These are phyloP conservation scores for Mycena albidolilacea DNA, from an alignment of 768 basidiomycete species.

Conservation along the genomic window DNA sequence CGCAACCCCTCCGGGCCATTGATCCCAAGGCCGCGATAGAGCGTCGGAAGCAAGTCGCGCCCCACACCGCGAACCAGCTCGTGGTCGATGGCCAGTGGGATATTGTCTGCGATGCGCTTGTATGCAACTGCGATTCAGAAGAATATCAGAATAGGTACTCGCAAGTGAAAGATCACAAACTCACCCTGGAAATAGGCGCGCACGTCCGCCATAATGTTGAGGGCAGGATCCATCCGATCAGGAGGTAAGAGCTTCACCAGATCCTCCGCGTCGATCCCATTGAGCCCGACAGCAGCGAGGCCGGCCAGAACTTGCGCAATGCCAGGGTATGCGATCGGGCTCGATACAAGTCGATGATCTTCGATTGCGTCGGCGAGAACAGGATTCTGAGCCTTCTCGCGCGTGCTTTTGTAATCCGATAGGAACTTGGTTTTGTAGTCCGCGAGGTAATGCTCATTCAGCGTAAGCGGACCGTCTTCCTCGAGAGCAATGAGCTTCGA, in stretches of 20 bases:
- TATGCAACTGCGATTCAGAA: background rate
- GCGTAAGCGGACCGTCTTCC: slow-evolving; percentile 56
- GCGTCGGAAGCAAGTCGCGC: slow-evolving; percentile 57
- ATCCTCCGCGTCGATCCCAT: slow-evolving; percentile 44
- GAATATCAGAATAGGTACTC: background rate
- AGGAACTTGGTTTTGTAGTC: slow-evolving; percentile 66
- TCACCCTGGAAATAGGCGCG: slow-evolving; percentile 69
- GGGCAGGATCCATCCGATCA: slow-evolving; percentile 54
- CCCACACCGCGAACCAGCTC: slow-evolving; percentile 69
- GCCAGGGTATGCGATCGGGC: background rate
- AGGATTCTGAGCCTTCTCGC: slow-evolving; percentile 50
- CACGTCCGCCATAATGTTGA: slow-evolving; percentile 66
- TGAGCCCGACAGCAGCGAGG: slow-evolving; percentile 46
- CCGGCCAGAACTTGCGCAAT: slow-evolving; percentile 11
- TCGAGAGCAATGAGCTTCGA: slow-evolving; percentile 68
- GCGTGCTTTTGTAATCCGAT: slow-evolving; percentile 60
- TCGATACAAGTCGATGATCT: slow-evolving; percentile 45
- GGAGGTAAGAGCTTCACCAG: slow-evolving; percentile 54
- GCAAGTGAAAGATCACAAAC: background rate
- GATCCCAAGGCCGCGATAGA: slow-evolving; percentile 67
- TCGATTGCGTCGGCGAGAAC: slow-evolving; percentile 40
- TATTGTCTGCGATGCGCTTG: slow-evolving; percentile 65
- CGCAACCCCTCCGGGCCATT: slow-evolving; percentile 60
- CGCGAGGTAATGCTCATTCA: slow-evolving; percentile 64
- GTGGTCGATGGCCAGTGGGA: slow-evolving; percentile 70